These are phyloP conservation scores for Stephanodiscus triporus DNA, from an alignment of 108 stramenopile genomes.

Conservation along the genomic window DNA sequence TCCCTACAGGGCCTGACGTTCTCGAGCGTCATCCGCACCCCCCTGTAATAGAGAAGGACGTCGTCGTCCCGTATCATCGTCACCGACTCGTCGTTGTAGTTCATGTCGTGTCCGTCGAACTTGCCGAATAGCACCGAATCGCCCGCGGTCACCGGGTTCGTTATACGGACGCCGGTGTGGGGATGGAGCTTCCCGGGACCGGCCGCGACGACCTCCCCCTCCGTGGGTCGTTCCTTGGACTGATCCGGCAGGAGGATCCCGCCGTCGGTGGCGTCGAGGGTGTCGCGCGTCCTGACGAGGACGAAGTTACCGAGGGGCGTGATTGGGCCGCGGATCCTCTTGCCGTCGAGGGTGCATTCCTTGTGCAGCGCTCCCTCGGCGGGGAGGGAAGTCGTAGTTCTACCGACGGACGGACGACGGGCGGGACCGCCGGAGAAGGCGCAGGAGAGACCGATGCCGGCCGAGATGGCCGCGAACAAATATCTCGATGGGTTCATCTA, in stretches of 20 bases:
- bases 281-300: slow-evolving; percentile 83
- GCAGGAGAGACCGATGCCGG: slow-evolving; percentile 13
- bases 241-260: slow-evolving; percentile 91
- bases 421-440: slow-evolving; percentile 16
- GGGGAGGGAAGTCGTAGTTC: slow-evolving; percentile 1
- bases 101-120: slow-evolving; percentile 86
- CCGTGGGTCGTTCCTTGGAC: slow-evolving; percentile 89
- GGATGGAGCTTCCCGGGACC: slow-evolving; percentile 92
- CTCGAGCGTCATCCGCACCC: slow-evolving; percentile 84
- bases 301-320: slow-evolving; percentile 87
- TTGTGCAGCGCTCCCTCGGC: slow-evolving; percentile 6
- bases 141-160: slow-evolving; percentile 81
- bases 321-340: slow-evolving; percentile 80
- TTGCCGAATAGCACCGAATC: slow-evolving; percentile 92
- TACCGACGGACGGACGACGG: not conserved
- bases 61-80: slow-evolving; percentile 95
- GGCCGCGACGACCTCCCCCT: slow-evolving; percentile 88
- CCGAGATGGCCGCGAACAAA: slow-evolving; percentile 14
- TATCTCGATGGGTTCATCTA: not conserved
- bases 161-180: slow-evolving; percentile 84
- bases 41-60: slow-evolving; percentile 84
- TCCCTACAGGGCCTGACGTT: slow-evolving; percentile 86
- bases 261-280: slow-evolving; percentile 85
- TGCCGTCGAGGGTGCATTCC: slow-evolving; percentile 67
- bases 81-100: slow-evolving; percentile 91